A percentile compares a stretch with the other conserved stretches of the same genome.
phyloP scores from a whole-genome alignment of 805 yeast species.

The Saccharomycopsis guyanensis region DNA sequence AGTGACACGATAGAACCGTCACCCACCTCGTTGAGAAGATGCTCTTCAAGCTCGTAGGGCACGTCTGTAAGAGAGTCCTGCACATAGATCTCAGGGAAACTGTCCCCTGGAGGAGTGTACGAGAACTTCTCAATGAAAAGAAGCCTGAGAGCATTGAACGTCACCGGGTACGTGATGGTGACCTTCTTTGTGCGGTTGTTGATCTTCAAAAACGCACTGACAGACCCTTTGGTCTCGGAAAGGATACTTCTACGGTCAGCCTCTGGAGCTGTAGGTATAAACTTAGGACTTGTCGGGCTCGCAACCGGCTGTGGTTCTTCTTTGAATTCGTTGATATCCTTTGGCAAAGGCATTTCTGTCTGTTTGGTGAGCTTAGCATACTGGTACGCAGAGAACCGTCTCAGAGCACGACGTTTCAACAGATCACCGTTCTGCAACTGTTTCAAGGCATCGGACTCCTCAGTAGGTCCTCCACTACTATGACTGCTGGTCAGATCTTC shows the following conservation, averaged over 20 bases:
- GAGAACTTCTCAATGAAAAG: constrained; percentile 84
- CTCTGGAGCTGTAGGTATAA: background rate
- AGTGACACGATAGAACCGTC: constrained; percentile 55
- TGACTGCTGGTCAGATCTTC: background rate
- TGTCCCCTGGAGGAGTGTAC: constrained; percentile 61
- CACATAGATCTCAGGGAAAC: constrained; percentile 74
- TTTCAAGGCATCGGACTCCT: constrained; percentile 51
- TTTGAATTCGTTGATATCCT: constrained; percentile 11
- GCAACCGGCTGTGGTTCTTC: background rate
- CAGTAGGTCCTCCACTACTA: background rate
- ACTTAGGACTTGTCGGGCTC: background rate
- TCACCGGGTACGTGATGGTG: constrained; percentile 25
- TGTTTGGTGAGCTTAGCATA: constrained; percentile 53
- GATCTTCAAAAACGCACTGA: constrained; percentile 39
- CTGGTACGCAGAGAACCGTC: constrained; percentile 90
- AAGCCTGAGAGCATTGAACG: constrained; percentile 45
- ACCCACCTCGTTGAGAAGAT: constrained; percentile 44
- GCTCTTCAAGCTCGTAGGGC: constrained; percentile 75
- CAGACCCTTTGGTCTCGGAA: background rate
- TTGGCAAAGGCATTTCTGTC: constrained; percentile 19
- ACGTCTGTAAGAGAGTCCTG: constrained; percentile 52
- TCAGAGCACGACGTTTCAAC: constrained; percentile 85
- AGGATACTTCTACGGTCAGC: constrained; percentile 7
- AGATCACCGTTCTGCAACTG: constrained; percentile 79
- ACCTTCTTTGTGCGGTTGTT: constrained; percentile 51